Conservation (phyloP, 164 flowering plant species). For the Aristolochia fimbriata region DNA sequence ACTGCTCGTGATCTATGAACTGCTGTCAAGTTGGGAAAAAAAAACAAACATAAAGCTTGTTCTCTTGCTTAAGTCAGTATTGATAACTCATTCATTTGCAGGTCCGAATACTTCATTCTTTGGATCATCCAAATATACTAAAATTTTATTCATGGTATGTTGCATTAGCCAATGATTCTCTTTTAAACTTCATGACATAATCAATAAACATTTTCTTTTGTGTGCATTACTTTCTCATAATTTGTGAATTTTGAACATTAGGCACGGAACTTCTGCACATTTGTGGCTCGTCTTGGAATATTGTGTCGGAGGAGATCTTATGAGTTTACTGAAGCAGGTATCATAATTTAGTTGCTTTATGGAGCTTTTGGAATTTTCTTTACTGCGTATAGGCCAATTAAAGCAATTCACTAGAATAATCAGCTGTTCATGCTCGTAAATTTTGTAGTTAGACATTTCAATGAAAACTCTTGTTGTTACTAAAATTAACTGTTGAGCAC, state of each 20-base stretch:
- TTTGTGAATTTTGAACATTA: conserved; percentile 10
- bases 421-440: no score
- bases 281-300: conserved; percentile 96
- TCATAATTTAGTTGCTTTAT: background rate
- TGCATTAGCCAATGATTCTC: background rate
- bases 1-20: background rate
- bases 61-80: background rate
- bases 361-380: background rate
- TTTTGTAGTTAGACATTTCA: no score
- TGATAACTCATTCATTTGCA: conserved; percentile 17
- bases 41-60: background rate
- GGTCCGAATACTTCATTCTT: conserved; percentile 82
- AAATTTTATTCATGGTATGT: conserved; percentile 82
- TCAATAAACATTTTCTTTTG: background rate
- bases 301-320: conserved; percentile 96
- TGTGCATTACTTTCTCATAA: background rate
- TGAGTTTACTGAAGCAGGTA: conserved; percentile 82
- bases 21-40: background rate
- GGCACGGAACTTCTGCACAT: conserved; percentile 98
- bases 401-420: no score
- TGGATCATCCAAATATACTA: conserved; percentile 77
- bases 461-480: no score
- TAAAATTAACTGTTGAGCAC: no score
- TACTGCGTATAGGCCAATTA: background rate
- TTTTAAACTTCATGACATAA: background rate